Conservation (phyloP, 306 rosid genomes). For the Pachyrhizus erosus region DNA sequence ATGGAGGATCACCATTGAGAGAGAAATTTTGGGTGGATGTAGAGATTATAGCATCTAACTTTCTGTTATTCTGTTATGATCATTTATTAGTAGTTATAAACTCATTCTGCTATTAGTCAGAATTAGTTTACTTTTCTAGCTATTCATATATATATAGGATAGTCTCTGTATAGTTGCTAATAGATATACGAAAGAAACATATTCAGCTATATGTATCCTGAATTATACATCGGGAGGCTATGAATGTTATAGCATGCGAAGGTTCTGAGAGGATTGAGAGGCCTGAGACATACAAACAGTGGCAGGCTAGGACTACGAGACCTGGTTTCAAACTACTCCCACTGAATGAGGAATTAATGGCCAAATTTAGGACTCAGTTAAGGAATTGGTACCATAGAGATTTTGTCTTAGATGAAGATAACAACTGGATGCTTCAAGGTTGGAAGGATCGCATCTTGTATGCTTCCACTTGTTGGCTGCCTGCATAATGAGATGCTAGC, state of each 20-base stretch:
- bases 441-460: constrained; percentile 76
- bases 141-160: no score
- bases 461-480: constrained; percentile 3
- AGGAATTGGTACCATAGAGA: constrained; percentile 61
- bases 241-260: constrained; percentile 84
- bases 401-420: constrained; percentile 65
- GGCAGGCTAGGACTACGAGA: constrained; percentile 65
- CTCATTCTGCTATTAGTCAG: no score
- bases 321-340: constrained; percentile 73
- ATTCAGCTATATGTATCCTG: no score
- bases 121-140: no score
- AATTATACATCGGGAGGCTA: constrained; percentile 57
- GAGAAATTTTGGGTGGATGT: constrained; percentile 66
- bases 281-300: constrained; percentile 80
- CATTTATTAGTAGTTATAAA: no score
- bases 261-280: constrained; percentile 76
- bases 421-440: constrained; percentile 81
- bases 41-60: no score
- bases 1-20: constrained; percentile 62
- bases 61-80: no score
- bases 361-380: constrained; percentile 45
- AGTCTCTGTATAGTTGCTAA: no score
- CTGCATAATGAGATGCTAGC: not conserved
- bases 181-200: no score
- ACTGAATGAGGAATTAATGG: constrained; percentile 52